Conservation (phyloP, 1,139 yeast species). For the Nakaseomyces sp. region DNA sequence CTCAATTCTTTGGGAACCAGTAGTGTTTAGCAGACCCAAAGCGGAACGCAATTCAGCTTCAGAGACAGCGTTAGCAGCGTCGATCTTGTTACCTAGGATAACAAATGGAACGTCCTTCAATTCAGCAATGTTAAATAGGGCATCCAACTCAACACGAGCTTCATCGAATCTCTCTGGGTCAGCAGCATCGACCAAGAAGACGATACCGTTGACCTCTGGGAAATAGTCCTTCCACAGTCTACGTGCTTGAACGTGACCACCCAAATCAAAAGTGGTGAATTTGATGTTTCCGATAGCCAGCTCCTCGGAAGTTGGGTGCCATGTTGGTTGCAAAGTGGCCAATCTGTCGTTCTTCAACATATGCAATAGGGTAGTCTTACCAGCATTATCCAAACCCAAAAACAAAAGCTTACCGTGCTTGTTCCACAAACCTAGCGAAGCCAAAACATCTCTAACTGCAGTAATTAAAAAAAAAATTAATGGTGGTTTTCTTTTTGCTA, state of each 20-base stretch:
- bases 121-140: conserved; percentile 86
- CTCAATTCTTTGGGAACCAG: conserved; percentile 72
- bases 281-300: conserved; percentile 92
- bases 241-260: conserved; percentile 98
- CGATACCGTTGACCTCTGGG: conserved; percentile 98
- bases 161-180: conserved; percentile 93
- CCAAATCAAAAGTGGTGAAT: conserved; percentile 95
- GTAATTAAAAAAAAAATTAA: not conserved
- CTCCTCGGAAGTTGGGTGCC: conserved; percentile 98
- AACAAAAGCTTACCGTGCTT: conserved; percentile 94
- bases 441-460: conserved; percentile 79
- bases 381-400: conserved; percentile 96
- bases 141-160: conserved; percentile 89
- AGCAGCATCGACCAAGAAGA: conserved; percentile 93
- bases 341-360: conserved; percentile 95
- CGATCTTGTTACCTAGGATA: conserved; percentile 93
- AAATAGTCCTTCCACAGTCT: conserved; percentile 98
- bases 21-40: conserved; percentile 77
- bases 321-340: conserved; percentile 95
- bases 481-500: not conserved
- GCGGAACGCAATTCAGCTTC: conserved; percentile 92
- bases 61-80: conserved; percentile 84
- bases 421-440: conserved; percentile 93
- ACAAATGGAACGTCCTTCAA: conserved; percentile 83
- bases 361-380: conserved; percentile 92